A percentile compares a stretch with the other conserved stretches of the same genome.
Conservation (phyloP, 345 rosid genomes). For the Eutrema yunnanense region DNA sequence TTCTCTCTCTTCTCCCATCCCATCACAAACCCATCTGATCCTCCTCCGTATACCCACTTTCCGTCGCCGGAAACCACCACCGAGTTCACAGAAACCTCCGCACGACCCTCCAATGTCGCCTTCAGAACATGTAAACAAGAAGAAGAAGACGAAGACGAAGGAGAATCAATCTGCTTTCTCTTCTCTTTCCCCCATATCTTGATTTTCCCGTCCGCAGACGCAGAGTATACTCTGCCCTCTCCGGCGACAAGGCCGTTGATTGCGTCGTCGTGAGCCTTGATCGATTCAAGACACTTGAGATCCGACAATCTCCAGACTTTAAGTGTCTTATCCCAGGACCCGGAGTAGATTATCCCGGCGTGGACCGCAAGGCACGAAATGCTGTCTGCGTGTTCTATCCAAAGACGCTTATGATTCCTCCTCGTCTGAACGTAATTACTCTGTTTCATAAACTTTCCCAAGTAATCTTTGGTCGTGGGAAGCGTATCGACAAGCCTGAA, state of each 20-base stretch:
- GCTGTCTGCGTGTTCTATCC: slow-evolving; percentile 88
- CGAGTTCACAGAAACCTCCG: slow-evolving; percentile 70
- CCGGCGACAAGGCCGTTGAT: slow-evolving; percentile 58
- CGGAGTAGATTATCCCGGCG: slow-evolving; percentile 67
- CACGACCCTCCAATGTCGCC: slow-evolving; percentile 69
- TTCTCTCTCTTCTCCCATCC: slow-evolving; percentile 57
- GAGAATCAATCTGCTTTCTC: slow-evolving; percentile 17
- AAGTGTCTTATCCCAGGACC: slow-evolving; percentile 93
- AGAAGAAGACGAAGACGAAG: slow-evolving; percentile 9
- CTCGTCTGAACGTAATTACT: slow-evolving; percentile 75
- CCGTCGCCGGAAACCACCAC: slow-evolving; percentile 66
- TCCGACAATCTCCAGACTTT: slow-evolving; percentile 88
- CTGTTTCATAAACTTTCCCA: slow-evolving; percentile 79
- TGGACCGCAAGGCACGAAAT: slow-evolving; percentile 75
- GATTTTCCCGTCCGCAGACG: slow-evolving; percentile 82
- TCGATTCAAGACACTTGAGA: slow-evolving; percentile 82
- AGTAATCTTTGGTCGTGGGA: slow-evolving; percentile 75
- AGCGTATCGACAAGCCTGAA: slow-evolving; percentile 73
- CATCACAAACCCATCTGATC: slow-evolving; percentile 84
- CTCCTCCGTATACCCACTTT: slow-evolving; percentile 71
- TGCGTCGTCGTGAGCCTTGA: slow-evolving; percentile 85
- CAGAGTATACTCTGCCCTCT: slow-evolving; percentile 73
- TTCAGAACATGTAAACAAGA: slow-evolving; percentile 52
- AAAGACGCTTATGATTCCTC: slow-evolving; percentile 56
- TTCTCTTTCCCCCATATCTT: slow-evolving; percentile 77